phyloP scores from a whole-genome alignment of 2,329 filamentous ascomycete species.

The Pseudohalonectria lignicola region DNA sequence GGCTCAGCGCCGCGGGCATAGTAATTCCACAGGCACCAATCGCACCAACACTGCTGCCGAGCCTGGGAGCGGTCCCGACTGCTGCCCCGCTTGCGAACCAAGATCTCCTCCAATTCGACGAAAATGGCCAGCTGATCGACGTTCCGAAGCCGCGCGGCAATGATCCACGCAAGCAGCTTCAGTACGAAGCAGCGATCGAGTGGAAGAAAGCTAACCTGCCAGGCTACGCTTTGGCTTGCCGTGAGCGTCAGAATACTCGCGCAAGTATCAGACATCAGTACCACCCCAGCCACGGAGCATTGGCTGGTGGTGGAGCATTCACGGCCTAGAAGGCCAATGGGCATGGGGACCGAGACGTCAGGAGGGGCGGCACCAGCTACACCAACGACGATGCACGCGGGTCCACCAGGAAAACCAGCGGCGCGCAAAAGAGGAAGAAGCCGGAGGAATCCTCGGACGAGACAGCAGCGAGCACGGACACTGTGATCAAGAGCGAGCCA shows the following conservation, averaged over 20 bases:
- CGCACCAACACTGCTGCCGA: not conserved
- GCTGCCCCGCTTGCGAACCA: constrained; percentile 1
- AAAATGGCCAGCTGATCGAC: not conserved
- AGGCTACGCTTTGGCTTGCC: constrained; percentile 34
- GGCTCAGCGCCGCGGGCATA: too few relatives aligned
- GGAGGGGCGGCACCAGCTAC: not conserved
- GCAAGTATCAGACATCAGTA: not conserved
- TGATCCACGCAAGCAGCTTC: constrained; percentile 25
- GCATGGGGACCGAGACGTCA: not conserved
- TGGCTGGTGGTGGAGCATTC: not conserved
- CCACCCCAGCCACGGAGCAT: not conserved
- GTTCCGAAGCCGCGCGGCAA: constrained; percentile 25
- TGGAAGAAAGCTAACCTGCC: constrained; percentile 36
- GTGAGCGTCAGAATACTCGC: constrained; percentile 26
- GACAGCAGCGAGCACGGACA: not conserved
- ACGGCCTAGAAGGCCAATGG: not conserved
- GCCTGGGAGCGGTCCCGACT: not conserved
- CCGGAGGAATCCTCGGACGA: not conserved
- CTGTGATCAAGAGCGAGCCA: not conserved
- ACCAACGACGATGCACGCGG: not conserved
- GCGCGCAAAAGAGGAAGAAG: not conserved
- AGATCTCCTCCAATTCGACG: constrained; percentile 1
- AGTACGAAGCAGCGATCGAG: constrained; percentile 36
- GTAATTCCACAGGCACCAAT: too few relatives aligned
- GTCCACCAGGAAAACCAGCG: not conserved